These are phyloP conservation scores for Penicillium vulpinum DNA, from an alignment of 2,329 filamentous ascomycete genomes.

Conservation along the genomic window DNA sequence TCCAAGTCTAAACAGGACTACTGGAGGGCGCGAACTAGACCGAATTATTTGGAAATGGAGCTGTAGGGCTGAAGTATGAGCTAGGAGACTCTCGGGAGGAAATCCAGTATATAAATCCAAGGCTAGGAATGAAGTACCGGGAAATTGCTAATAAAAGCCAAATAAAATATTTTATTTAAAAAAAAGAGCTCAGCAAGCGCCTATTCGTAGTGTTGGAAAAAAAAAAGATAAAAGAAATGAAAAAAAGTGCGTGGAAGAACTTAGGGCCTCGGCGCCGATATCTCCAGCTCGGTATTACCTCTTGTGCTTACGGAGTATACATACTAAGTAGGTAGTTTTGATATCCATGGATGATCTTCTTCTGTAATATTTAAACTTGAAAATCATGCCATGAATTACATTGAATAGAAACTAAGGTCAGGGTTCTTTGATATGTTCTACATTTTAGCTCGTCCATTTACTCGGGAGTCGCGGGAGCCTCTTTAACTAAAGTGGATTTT, in stretches of 20 bases:
- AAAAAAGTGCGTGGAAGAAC: slow-evolving; percentile 3
- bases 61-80: slow-evolving; percentile 26
- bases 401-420: neutral
- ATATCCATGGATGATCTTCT: too few species aligned
- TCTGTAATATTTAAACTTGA: neutral
- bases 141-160: neutral
- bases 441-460: neutral
- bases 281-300: neutral
- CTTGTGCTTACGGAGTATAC: neutral
- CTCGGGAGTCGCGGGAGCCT: slow-evolving; percentile 22
- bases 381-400: neutral
- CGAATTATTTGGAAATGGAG: neutral
- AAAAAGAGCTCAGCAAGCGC: slow-evolving; percentile 10
- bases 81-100: slow-evolving; percentile 11
- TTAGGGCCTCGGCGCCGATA: neutral
- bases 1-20: neutral
- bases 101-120: slow-evolving; percentile 17
- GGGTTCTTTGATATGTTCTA: neutral
- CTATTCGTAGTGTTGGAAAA: slow-evolving; percentile 18
- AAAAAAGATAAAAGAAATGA: neutral
- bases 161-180: neutral
- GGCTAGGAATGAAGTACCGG: slow-evolving; percentile 1
- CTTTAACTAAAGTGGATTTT: neutral
- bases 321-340: too few species aligned
- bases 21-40: neutral